Conservation (phyloP, 1,139 yeast genomes). For the Debaryomycetaceae sp. region DNA sequence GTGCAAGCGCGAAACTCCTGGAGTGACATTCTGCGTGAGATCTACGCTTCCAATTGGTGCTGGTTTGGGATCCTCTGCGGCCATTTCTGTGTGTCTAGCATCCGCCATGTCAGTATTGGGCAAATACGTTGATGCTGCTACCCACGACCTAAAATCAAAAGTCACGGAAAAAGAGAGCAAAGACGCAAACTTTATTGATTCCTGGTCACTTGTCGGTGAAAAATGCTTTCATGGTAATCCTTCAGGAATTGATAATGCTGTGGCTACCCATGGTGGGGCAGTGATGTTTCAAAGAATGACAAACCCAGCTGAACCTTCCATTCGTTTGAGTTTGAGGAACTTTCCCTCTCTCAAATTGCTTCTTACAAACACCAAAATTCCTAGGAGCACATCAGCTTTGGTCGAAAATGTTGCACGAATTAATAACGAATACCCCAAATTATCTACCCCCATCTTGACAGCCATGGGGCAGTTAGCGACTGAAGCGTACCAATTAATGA, state of each 20-base stretch:
- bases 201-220: slow-evolving; percentile 92
- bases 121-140: slow-evolving; percentile 44
- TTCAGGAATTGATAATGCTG: slow-evolving; percentile 95
- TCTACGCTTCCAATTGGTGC: slow-evolving; percentile 95
- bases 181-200: slow-evolving; percentile 64
- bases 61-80: slow-evolving; percentile 94
- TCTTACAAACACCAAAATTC: slow-evolving; percentile 79
- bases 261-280: slow-evolving; percentile 95
- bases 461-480: slow-evolving; percentile 67
- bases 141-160: slow-evolving; percentile 23
- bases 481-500: slow-evolving; percentile 65
- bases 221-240: slow-evolving; percentile 97
- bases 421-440: slow-evolving; percentile 49
- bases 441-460: slow-evolving; percentile 58
- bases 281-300: slow-evolving; percentile 76
- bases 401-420: slow-evolving; percentile 73
- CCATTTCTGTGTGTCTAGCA: slow-evolving; percentile 81
- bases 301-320: slow-evolving; percentile 51
- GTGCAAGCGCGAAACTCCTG: slow-evolving; percentile 46
- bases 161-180: slow-evolving; percentile 32
- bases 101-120: slow-evolving; percentile 69
- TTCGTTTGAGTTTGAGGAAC: slow-evolving; percentile 61
- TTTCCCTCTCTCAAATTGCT: slow-evolving; percentile 75
- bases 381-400: slow-evolving; percentile 80
- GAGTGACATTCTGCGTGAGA: slow-evolving; percentile 61